phyloP scores from a whole-genome alignment of 1,284 basidiomycete species.

The Trichosporon ovoides region DNA sequence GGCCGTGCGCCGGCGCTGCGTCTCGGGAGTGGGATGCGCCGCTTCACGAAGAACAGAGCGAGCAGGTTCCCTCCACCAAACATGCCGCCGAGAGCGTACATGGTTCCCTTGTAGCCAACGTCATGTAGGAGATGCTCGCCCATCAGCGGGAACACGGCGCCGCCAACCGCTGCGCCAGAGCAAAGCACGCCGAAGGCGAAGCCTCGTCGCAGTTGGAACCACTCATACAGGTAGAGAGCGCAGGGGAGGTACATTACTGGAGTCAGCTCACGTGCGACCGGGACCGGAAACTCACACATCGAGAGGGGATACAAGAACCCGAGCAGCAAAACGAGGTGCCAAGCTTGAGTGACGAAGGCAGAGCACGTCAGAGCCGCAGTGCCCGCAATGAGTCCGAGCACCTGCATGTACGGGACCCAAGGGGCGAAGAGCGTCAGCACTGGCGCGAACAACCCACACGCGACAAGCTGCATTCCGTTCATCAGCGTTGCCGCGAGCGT shows the following conservation, averaged over 20 bases:
- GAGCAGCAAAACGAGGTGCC: conserved; percentile 44
- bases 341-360: conserved; percentile 28
- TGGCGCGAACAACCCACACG: conserved; percentile 39
- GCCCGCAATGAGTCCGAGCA: conserved; percentile 2
- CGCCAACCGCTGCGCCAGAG: conserved; percentile 36
- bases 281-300: conserved; percentile 24
- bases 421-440: conserved; percentile 7
- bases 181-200: conserved; percentile 34
- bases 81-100: conserved; percentile 37
- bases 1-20: background rate
- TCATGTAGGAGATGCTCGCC: conserved; percentile 32
- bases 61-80: conserved; percentile 29
- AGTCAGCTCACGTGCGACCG: background rate
- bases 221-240: conserved; percentile 42
- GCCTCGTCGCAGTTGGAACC: conserved; percentile 37
- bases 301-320: conserved; percentile 41
- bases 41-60: conserved; percentile 36
- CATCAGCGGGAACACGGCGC: conserved; percentile 43
- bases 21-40: conserved; percentile 33
- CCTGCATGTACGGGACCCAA: conserved; percentile 11
- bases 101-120: conserved; percentile 43
- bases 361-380: conserved; percentile 3
- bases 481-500: conserved; percentile 43
- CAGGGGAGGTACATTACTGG: conserved; percentile 41
- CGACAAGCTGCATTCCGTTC: conserved; percentile 42